Evolutionary conservation across 1,139 yeast species (phyloP), one percentile per base, ranked within the genome.

Genomic region (Sugiyamaella neomexicana): DNA sequence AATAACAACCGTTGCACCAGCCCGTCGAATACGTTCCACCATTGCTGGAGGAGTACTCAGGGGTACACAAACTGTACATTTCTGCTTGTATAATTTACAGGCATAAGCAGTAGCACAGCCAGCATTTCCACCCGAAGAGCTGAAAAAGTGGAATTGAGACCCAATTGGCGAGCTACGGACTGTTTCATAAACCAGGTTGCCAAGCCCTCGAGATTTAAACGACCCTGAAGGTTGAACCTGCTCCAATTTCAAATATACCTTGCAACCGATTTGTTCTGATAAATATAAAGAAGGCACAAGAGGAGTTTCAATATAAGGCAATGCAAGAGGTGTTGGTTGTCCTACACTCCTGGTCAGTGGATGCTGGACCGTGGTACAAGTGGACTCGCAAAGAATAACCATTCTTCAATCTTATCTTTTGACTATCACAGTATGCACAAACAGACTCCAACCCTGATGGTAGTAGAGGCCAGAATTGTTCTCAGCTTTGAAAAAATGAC

Each of bases 41-140:
- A 80, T 77, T 44, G 69, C 67, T 1, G 63, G 59, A 51, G 77
- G 74, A 2, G 86, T 73, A 5, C 75, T 70, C 0, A 61, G 68
- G 0, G 91, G 90, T 7, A 85, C 77, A 5, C 84, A 86, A 13
- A 86, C 89, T 0, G 87, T 82, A 61, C 90, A 84, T 32, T 75
- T 72, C 49, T 70, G 73, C 17, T 60, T 57, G 56, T 68, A 69
- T 45, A 66, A 59, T 8, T 61, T 55, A n/a, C 85, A 79, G 44
- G 86, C 81, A 54, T 77, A 78, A 0, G 89, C 88, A 2, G 89
- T 87, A 1, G 90, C 91, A 52, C 82, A 74, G 0, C 91, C 91
- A 0, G 93, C 93, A 65, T 85, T 86, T 0, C 93, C 91, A n/a
- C 91, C 93, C 17, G 89, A 82, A 12, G 89, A 83, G 1, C 86